Percentiles rank a stretch among this genome's conserved stretches.
Conservation (phyloP, 805 yeast species). For the Pichia eremophila region DNA sequence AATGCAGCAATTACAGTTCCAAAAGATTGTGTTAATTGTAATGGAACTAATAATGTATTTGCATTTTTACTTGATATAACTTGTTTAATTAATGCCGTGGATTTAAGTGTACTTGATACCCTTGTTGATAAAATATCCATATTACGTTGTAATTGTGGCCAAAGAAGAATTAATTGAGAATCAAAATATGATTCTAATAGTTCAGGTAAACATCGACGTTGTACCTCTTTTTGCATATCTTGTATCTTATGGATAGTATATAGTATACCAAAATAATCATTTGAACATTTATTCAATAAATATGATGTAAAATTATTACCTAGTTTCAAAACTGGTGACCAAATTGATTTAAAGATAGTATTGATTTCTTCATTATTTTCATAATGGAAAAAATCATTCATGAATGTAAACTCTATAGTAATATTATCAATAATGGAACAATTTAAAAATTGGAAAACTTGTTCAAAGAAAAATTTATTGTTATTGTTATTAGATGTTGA, state of each 20-base stretch:
- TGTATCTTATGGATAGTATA: slow-evolving; percentile 67
- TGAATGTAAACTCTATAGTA: slow-evolving; percentile 64
- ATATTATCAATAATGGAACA: slow-evolving; percentile 69
- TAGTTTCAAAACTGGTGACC: slow-evolving; percentile 41
- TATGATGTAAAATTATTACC: slow-evolving; percentile 40
- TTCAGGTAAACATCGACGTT: slow-evolving; percentile 61
- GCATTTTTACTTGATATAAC: slow-evolving; percentile 7
- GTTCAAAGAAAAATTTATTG: slow-evolving; percentile 59
- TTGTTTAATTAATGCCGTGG: slow-evolving; percentile 24
- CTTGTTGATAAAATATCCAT: slow-evolving; percentile 72
- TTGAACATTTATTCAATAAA: slow-evolving; percentile 27
- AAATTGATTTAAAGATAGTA: slow-evolving; percentile 38
- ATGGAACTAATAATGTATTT: slow-evolving; percentile 35
- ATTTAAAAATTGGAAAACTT: slow-evolving; percentile 62
- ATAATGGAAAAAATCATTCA: slow-evolving; percentile 59
- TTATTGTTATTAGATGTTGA: slow-evolving; percentile 29
- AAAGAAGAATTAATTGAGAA: slow-evolving; percentile 53
- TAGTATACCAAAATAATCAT: slow-evolving; percentile 70
- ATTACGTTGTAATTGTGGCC: slow-evolving; percentile 80
- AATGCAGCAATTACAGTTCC: neutral
- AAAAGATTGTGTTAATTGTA: slow-evolving; percentile 69
- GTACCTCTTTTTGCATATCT: slow-evolving; percentile 52
- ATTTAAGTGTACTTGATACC: slow-evolving; percentile 43
- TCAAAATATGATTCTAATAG: slow-evolving; percentile 57
- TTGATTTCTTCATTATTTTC: slow-evolving; percentile 33